A percentile compares a stretch with the other conserved stretches of the same genome.
Evolutionary conservation across 495 filamentous ascomycete species (phyloP).

Genomic region (Evernia prunastri): DNA sequence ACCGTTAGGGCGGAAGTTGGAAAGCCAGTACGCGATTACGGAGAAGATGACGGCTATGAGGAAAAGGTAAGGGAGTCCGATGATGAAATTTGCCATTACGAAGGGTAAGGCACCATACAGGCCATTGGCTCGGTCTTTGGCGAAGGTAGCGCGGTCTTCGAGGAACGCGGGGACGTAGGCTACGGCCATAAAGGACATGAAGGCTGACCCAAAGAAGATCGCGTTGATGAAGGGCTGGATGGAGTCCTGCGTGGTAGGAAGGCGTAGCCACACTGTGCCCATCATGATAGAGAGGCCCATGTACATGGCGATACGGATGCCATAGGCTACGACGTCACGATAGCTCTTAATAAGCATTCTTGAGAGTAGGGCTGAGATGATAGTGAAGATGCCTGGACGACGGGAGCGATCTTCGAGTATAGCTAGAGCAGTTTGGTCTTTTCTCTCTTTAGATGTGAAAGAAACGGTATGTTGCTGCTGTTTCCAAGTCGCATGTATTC

Average conservation of each 20-base stretch:
- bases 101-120: conserved; percentile 69
- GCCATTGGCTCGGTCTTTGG: conserved; percentile 76
- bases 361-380: conserved; percentile 55
- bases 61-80: conserved; percentile 74
- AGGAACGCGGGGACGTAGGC: conserved; percentile 78
- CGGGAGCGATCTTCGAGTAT: background rate
- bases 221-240: conserved; percentile 77
- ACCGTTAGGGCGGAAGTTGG: conserved; percentile 62
- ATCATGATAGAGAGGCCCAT: conserved; percentile 77
- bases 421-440: background rate
- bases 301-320: conserved; percentile 78
- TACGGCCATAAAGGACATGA: conserved; percentile 89
- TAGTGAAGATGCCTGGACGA: conserved; percentile 1
- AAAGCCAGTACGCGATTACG: conserved; percentile 69
- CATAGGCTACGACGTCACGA: conserved; percentile 74
- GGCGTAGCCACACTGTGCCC: conserved; percentile 76
- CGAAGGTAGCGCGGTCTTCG: conserved; percentile 65
- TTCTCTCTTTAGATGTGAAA: background rate
- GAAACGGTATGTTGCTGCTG: background rate
- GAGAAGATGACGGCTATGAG: conserved; percentile 69
- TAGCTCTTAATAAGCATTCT: conserved; percentile 73
- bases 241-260: conserved; percentile 54
- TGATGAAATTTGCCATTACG: conserved; percentile 70
- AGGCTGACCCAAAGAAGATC: conserved; percentile 76
- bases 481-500: background rate